Evolutionary conservation across 805 yeast species (phyloP).

Genomic region (Wickerhamomyces hampshirensis): DNA sequence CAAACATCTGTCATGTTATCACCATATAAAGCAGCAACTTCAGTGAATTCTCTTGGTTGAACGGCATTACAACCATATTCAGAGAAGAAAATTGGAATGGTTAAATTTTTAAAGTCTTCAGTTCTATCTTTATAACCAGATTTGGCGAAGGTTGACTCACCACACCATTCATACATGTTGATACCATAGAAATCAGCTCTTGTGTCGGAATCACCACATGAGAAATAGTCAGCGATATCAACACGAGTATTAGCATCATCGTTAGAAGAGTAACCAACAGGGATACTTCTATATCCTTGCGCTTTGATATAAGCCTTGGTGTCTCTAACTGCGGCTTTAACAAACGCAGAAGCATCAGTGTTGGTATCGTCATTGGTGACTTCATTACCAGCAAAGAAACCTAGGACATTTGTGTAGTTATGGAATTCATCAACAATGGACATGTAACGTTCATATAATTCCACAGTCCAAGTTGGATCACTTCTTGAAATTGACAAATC

Average conservation of each 20-base stretch:
- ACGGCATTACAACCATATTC: constrained; percentile 79
- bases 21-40: constrained; percentile 61
- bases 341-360: constrained; percentile 75
- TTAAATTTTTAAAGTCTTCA: constrained; percentile 55
- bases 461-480: constrained; percentile 59
- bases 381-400: constrained; percentile 86
- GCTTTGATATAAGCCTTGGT: constrained; percentile 60
- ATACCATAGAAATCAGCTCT: constrained; percentile 82
- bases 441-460: constrained; percentile 62
- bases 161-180: constrained; percentile 91
- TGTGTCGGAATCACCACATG: constrained; percentile 62
- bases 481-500: constrained; percentile 55
- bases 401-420: constrained; percentile 66
- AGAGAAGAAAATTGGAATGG: constrained; percentile 73
- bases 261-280: constrained; percentile 80
- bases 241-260: constrained; percentile 68
- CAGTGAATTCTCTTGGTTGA: constrained; percentile 66
- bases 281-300: constrained; percentile 61
- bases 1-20: constrained; percentile 73
- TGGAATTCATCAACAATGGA: constrained; percentile 64
- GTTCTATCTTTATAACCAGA: constrained; percentile 71
- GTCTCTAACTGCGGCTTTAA: constrained; percentile 81
- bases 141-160: constrained; percentile 46
- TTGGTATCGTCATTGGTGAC: constrained; percentile 63
- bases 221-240: constrained; percentile 65